A percentile compares a stretch with the other conserved stretches of the same genome.
These are phyloP conservation scores for Yarrowia hollandica DNA, from an alignment of 805 yeast genomes.

Conservation along the genomic window DNA sequence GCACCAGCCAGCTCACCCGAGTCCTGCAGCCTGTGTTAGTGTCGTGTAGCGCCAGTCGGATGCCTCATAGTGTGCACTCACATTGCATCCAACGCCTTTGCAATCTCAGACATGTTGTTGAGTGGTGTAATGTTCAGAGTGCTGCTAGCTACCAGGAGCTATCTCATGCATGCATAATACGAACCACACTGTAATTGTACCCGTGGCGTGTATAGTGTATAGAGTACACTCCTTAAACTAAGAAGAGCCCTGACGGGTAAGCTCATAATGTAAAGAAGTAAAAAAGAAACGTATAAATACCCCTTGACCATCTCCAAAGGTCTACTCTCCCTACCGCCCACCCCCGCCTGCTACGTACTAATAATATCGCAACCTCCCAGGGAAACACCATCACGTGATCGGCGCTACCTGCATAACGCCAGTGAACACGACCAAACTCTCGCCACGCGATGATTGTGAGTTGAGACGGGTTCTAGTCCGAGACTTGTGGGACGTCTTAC, in stretches of 20 bases:
- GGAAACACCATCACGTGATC: slow-evolving; percentile 1
- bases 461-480: background rate
- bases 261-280: no score
- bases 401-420: background rate
- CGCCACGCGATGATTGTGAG: slow-evolving; percentile 27
- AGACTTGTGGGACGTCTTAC: background rate
- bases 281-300: no score
- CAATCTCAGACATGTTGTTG: slow-evolving; percentile 27
- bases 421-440: slow-evolving; percentile 20
- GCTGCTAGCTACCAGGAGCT: background rate
- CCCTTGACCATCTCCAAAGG: no score
- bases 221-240: no score
- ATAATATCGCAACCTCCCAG: slow-evolving; percentile 4
- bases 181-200: no score
- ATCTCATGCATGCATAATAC: no score
- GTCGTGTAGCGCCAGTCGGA: no score
- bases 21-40: slow-evolving; percentile 24
- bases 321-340: no score
- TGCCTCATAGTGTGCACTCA: no score
- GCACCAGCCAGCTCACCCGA: slow-evolving; percentile 22
- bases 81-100: slow-evolving; percentile 20
- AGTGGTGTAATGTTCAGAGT: background rate
- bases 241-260: no score
- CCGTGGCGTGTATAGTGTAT: no score
- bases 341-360: background rate